These are phyloP conservation scores for Hygrophoropsis aurantiaca DNA, from an alignment of 768 basidiomycete genomes.

Conservation along the genomic window DNA sequence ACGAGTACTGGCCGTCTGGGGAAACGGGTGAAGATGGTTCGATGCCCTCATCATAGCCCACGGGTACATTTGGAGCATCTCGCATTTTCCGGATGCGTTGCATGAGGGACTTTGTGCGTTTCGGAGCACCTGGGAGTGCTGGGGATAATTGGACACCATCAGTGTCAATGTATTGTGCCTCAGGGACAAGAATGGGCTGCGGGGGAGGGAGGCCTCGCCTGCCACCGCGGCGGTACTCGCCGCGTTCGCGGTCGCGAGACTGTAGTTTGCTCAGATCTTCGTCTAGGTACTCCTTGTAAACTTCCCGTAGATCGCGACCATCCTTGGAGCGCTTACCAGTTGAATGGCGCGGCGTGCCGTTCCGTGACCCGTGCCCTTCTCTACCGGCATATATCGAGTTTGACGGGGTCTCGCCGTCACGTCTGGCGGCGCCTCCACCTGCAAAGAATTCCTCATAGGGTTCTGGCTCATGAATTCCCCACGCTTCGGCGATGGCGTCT, in stretches of 20 bases:
- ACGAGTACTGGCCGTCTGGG: slow-evolving; percentile 25
- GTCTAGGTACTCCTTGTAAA: slow-evolving; percentile 44
- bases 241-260: slow-evolving; percentile 34
- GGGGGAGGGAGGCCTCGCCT: slow-evolving; percentile 72
- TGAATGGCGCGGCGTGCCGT: slow-evolving; percentile 35
- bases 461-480: slow-evolving; percentile 92
- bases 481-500: slow-evolving; percentile 87
- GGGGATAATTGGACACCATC: slow-evolving; percentile 41
- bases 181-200: slow-evolving; percentile 77
- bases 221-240: slow-evolving; percentile 35
- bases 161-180: slow-evolving; percentile 40
- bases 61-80: slow-evolving; percentile 79
- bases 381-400: slow-evolving; percentile 71
- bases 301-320: slow-evolving; percentile 48
- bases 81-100: slow-evolving; percentile 89
- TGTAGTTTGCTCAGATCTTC: slow-evolving; percentile 31
- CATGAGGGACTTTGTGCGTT: slow-evolving; percentile 81
- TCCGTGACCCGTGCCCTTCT: slow-evolving; percentile 43
- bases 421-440: slow-evolving; percentile 58
- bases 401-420: slow-evolving; percentile 56
- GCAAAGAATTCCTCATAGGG: slow-evolving; percentile 90
- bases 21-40: slow-evolving; percentile 47
- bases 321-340: slow-evolving; percentile 44
- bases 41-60: slow-evolving; percentile 42
- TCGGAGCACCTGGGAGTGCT: slow-evolving; percentile 45